Conservation (phyloP, 495 filamentous ascomycete species). For the Chlorociboria aeruginascens region DNA sequence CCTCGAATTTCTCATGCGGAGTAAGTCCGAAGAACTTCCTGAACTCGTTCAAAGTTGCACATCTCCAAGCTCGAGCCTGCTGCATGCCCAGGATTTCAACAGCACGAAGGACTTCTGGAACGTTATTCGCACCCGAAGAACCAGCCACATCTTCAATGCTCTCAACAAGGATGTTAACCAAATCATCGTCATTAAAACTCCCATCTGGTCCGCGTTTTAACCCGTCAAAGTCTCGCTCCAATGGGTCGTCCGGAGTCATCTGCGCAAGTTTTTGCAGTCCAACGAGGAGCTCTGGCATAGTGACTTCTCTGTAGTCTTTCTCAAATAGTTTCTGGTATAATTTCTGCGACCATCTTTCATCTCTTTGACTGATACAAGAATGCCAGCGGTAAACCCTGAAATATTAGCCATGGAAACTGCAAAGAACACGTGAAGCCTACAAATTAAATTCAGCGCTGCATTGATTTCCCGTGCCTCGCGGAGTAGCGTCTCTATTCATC, state of each 20-base stretch:
- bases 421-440: neutral
- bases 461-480: slow-evolving; percentile 58
- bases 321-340: slow-evolving; percentile 32
- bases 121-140: slow-evolving; percentile 56
- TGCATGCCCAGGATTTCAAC: slow-evolving; percentile 79
- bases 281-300: slow-evolving; percentile 40
- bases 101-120: slow-evolving; percentile 56
- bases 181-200: slow-evolving; percentile 49
- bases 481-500: slow-evolving; percentile 31
- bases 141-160: slow-evolving; percentile 53
- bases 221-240: slow-evolving; percentile 49
- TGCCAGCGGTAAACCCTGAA: slow-evolving; percentile 57
- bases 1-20: slow-evolving; percentile 63
- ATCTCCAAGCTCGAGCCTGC: slow-evolving; percentile 72
- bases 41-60: slow-evolving; percentile 79
- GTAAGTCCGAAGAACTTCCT: slow-evolving; percentile 71
- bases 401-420: neutral
- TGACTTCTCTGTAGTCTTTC: slow-evolving; percentile 27
- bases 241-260: slow-evolving; percentile 47
- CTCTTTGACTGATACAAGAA: slow-evolving; percentile 57
- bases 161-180: slow-evolving; percentile 55
- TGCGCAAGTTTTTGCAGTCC: slow-evolving; percentile 49
- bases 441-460: slow-evolving; percentile 66
- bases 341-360: slow-evolving; percentile 61
- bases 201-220: slow-evolving; percentile 50